These are phyloP conservation scores for Vachellia collinsii DNA, from an alignment of 306 rosid genomes.

Conservation along the genomic window DNA sequence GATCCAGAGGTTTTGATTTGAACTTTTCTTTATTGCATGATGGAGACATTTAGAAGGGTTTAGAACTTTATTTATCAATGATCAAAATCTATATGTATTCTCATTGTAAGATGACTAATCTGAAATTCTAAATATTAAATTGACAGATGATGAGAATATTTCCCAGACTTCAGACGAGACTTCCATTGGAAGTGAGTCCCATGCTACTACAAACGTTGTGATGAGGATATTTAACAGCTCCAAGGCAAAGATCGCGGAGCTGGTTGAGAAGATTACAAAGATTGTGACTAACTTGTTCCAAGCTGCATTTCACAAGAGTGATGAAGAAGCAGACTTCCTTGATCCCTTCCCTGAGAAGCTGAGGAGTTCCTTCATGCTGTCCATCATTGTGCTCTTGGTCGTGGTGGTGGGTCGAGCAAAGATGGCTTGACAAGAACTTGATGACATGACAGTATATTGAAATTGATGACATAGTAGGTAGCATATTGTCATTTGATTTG, in stretches of 20 bases:
- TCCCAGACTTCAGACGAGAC: slow-evolving; percentile 28
- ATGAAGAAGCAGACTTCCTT: slow-evolving; percentile 5
- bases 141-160: slow-evolving; percentile 43
- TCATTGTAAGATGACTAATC: slow-evolving; percentile 17
- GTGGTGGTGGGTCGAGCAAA: slow-evolving; percentile 65
- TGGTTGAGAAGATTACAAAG: slow-evolving; percentile 1
- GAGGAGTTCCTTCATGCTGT: slow-evolving; percentile 63
- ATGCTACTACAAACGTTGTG: slow-evolving; percentile 36
- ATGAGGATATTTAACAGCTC: slow-evolving; percentile 50
- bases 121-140: background rate
- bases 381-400: slow-evolving; percentile 68
- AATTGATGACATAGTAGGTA: too few species aligned
- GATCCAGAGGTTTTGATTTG: background rate
- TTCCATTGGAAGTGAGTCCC: slow-evolving; percentile 32
- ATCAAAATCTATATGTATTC: background rate
- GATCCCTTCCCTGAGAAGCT: slow-evolving; percentile 59
- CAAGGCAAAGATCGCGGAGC: slow-evolving; percentile 42
- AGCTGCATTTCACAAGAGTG: slow-evolving; percentile 10
- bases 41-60: background rate
- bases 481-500: background rate
- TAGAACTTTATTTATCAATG: background rate
- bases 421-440: slow-evolving; percentile 47
- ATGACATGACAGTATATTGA: slow-evolving; percentile 38
- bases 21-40: background rate
- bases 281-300: slow-evolving; percentile 38